phyloP scores from a whole-genome alignment of 2,329 filamentous ascomycete genomes.

The Lecanicillium sp. region DNA sequence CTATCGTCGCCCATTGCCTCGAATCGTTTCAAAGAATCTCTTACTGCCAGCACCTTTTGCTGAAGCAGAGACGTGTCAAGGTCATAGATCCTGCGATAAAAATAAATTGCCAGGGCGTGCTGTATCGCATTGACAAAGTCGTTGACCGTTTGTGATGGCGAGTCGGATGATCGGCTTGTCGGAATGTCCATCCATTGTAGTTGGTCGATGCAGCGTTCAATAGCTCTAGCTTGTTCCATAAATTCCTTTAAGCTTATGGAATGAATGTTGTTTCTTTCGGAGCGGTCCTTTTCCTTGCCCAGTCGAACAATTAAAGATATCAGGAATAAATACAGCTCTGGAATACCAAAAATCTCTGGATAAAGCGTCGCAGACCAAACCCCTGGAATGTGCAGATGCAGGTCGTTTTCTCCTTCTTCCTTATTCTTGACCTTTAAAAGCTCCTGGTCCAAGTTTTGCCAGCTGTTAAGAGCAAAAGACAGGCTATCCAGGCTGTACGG shows the following conservation, averaged over 20 bases:
- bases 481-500: constrained; percentile 18
- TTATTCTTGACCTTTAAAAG: constrained; percentile 23
- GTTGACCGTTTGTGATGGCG: constrained; percentile 12
- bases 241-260: constrained; percentile 20
- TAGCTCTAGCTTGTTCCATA: constrained; percentile 19
- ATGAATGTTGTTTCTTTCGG: not conserved
- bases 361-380: constrained; percentile 28
- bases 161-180: not conserved
- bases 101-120: constrained; percentile 27
- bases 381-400: constrained; percentile 27
- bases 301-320: constrained; percentile 27
- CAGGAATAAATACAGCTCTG: constrained; percentile 24
- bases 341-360: constrained; percentile 31
- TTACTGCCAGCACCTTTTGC: constrained; percentile 20
- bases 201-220: constrained; percentile 23
- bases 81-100: constrained; percentile 29
- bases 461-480: constrained; percentile 21
- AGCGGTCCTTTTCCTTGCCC: constrained; percentile 8
- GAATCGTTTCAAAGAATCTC: constrained; percentile 21
- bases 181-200: constrained; percentile 5
- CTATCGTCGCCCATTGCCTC: constrained; percentile 16
- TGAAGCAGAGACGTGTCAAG: constrained; percentile 26
- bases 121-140: constrained; percentile 25
- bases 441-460: constrained; percentile 21
- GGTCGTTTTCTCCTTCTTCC: constrained; percentile 29